These are phyloP conservation scores for Ascochyta koolunga DNA, from an alignment of 2,329 filamentous ascomycete genomes.

Conservation along the genomic window DNA sequence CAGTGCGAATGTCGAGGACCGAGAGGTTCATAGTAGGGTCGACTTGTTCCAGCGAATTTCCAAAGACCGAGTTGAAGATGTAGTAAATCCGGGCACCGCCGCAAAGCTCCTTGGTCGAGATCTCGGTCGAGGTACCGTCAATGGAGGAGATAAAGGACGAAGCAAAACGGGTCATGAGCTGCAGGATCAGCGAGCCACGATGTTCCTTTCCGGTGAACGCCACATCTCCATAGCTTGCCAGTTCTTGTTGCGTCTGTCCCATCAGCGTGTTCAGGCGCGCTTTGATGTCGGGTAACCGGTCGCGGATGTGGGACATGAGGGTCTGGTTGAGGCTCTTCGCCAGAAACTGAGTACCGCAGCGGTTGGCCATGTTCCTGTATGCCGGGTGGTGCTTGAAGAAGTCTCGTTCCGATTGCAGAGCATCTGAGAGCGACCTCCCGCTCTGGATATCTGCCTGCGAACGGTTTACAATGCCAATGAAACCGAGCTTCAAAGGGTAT, in stretches of 20 bases:
- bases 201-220: constrained; percentile 98
- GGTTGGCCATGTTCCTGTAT: constrained; percentile 91
- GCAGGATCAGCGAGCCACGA: constrained; percentile 89
- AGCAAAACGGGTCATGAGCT: constrained; percentile 97
- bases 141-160: constrained; percentile 98
- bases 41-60: constrained; percentile 93
- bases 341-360: constrained; percentile 92
- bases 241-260: constrained; percentile 99
- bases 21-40: constrained; percentile 96
- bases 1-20: constrained; percentile 91
- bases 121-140: constrained; percentile 97
- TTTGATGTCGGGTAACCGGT: constrained; percentile 96
- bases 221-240: constrained; percentile 97
- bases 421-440: constrained; percentile 92
- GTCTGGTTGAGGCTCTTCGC: constrained; percentile 95
- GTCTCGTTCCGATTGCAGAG: constrained; percentile 84
- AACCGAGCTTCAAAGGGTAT: constrained; percentile 94
- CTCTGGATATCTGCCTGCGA: constrained; percentile 98
- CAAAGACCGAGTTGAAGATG: constrained; percentile 98
- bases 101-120: constrained; percentile 96
- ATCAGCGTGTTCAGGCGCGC: constrained; percentile 96
- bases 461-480: constrained; percentile 96
- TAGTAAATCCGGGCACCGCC: constrained; percentile 96
- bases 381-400: constrained; percentile 98
- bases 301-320: constrained; percentile 94